Evolutionary conservation across 116 monocot genomes (phyloP).

Genomic region (Posidonia oceanica): DNA sequence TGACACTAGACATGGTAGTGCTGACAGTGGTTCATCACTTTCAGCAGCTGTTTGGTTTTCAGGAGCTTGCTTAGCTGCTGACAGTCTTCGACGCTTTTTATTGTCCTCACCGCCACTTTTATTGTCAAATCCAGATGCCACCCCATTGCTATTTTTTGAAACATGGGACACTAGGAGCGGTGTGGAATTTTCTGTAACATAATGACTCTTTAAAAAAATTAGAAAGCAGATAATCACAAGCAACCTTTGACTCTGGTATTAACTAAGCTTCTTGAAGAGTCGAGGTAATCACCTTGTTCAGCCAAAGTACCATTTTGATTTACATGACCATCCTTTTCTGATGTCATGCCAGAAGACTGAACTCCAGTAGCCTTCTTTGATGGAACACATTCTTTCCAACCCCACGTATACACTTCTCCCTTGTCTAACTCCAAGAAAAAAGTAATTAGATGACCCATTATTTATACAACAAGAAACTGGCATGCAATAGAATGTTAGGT

Average conservation of each 20-base stretch:
- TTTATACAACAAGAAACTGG: not conserved
- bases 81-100: conserved; percentile 65
- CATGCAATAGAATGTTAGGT: too few relatives aligned
- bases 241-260: not conserved
- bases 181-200: conserved; percentile 61
- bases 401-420: conserved; percentile 95
- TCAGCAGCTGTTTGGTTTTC: conserved; percentile 47
- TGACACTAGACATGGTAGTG: conserved; percentile 79
- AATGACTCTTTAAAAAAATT: conserved; percentile 2
- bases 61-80: conserved; percentile 57
- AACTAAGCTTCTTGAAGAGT: not conserved
- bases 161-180: conserved; percentile 45
- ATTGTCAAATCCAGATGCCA: conserved; percentile 24
- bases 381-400: conserved; percentile 99
- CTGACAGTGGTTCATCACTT: conserved; percentile 67
- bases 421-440: conserved; percentile 13
- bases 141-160: conserved; percentile 28
- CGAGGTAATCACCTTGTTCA: conserved; percentile 48
- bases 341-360: conserved; percentile 18
- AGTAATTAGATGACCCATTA: not conserved
- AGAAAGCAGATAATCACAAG: not conserved
- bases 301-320: conserved; percentile 19
- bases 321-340: conserved; percentile 45
- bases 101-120: conserved; percentile 54
- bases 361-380: conserved; percentile 50